Evolutionary conservation across 2,329 filamentous ascomycete species (phyloP), one percentile per base, ranked within the genome.

Genomic region (Tolypocladium tropicale): DNA sequence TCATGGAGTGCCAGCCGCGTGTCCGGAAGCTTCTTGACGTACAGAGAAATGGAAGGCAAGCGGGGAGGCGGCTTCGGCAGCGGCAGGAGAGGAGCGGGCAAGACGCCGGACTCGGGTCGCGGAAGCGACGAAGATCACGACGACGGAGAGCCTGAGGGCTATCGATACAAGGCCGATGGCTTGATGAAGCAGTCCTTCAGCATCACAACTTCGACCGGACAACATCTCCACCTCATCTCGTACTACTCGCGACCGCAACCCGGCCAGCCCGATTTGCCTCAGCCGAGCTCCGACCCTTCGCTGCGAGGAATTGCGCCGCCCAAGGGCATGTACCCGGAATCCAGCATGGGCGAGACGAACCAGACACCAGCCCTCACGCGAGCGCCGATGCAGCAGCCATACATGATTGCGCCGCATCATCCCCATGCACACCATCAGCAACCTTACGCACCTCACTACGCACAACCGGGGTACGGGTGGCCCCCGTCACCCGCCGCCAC

Each of bases 151-250:
- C 90, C 89, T 0, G 91, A 96, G 70, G 91, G 91, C 46, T 96
- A 96, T 71, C 80, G 90, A 61, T 96, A 96, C 75, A 99, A 96
- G 78, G 89, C 88, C 11, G 94, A 99, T 66, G 94, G 94, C 0
- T 81, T 99, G 4, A 96, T 97, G 91, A 99, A 99, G 81, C 94
- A 99, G 74, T 97, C 94, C 0, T 99, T 97, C 79, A 97, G 93
- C 75, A 97, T 99, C 74, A 96, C 92, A 25, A 97, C 94, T 1
- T 90, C 89, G 1, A 85, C 80, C 39, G 66, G 90, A 61, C 91
- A 96, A 65, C 94, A 97, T 69, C 84, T 99, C 2, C 94, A 99
- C 74, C 81, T 99, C 53, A 99, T 99, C 74, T 96, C 93, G 65
- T 99, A 99, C 75, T 97, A 92, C 72, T 88, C 91, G 4, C 83